Conservation (phyloP, 2,329 filamentous ascomycete genomes). For the Aaosphaeria pasadenensis region DNA sequence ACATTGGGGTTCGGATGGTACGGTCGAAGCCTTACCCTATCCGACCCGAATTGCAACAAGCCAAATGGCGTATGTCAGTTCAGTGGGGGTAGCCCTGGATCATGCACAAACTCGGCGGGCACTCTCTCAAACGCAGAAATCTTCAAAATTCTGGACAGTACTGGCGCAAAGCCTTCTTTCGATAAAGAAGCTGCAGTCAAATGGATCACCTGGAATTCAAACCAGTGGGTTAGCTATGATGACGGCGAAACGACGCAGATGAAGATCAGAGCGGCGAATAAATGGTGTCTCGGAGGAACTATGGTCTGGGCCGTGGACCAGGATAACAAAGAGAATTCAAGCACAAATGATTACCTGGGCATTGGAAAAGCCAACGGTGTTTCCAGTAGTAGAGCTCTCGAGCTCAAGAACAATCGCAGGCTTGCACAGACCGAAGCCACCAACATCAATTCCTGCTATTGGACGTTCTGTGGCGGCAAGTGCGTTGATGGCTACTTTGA, state of each 20-base stretch:
- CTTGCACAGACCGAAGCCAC: no score
- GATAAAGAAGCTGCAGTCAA: constrained; percentile 28
- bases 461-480: no score
- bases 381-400: no score
- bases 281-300: not conserved
- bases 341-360: no score
- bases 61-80: constrained; percentile 9
- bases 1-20: constrained; percentile 48
- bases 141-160: constrained; percentile 18
- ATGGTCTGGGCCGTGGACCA: not conserved
- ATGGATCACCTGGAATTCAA: constrained; percentile 19
- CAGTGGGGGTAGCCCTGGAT: constrained; percentile 6
- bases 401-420: no score
- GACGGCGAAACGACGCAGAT: constrained; percentile 13
- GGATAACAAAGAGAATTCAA: not conserved
- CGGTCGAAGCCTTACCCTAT: constrained; percentile 31
- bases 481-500: no score
- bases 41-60: constrained; percentile 9
- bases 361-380: no score
- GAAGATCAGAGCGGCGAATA: no score
- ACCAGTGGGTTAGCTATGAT: constrained; percentile 41
- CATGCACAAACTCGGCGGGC: constrained; percentile 25
- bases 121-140: constrained; percentile 37
- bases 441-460: no score
- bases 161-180: constrained; percentile 12